Evolutionary conservation across 495 filamentous ascomycete genomes (phyloP).

Genomic region (Parachaetomium inaequale): DNA sequence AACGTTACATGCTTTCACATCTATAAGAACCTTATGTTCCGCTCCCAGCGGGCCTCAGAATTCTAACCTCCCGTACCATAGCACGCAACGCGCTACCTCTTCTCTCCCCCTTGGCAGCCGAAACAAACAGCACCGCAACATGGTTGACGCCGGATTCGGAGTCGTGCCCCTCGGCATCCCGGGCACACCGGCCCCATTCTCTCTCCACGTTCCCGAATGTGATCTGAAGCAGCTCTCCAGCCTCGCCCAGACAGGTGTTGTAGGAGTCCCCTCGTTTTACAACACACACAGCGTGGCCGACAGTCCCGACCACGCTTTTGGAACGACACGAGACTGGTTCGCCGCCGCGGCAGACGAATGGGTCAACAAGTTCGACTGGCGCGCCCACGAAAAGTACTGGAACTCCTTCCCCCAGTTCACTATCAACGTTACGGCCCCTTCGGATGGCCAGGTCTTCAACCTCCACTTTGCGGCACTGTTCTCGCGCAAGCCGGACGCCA

Average conservation of each 20-base stretch:
- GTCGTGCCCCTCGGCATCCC: neutral
- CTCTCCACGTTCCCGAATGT: neutral
- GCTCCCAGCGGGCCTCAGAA: too few relatives aligned
- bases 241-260: neutral
- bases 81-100: too few relatives aligned
- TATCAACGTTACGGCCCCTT: slow-evolving; percentile 44
- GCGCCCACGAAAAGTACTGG: neutral
- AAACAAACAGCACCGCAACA: neutral
- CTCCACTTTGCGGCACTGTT: slow-evolving; percentile 65
- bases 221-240: neutral
- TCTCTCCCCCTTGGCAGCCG: too few relatives aligned
- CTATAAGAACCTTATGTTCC: too few relatives aligned
- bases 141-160: neutral
- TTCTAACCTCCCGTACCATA: too few relatives aligned
- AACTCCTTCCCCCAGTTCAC: slow-evolving; percentile 57
- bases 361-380: neutral
- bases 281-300: neutral
- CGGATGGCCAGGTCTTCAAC: slow-evolving; percentile 35
- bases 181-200: neutral
- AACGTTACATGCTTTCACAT: too few relatives aligned
- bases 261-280: neutral
- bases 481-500: slow-evolving; percentile 54
- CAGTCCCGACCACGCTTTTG: neutral
- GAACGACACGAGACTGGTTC: neutral
- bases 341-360: neutral